Base-by-base conservation (phyloP, 2,329 filamentous ascomycete species). In the Alternaria arbusti region DNA sequence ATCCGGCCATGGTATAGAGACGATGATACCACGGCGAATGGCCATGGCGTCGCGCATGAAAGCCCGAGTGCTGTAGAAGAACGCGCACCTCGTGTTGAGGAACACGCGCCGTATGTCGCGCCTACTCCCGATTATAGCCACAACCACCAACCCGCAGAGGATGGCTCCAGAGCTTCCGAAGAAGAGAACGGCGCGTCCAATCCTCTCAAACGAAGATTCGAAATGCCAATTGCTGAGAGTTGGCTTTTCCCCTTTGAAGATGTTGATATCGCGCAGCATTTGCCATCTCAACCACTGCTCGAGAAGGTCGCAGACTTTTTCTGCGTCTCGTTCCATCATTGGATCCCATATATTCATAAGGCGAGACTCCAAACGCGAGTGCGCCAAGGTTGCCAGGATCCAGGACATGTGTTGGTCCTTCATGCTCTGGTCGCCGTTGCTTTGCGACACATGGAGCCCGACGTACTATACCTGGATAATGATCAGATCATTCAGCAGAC, bases 261-360 rank as follows among this genome's bases (percentile, higher is more conserved):
- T 11, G 45, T 73, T 17, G 70, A 77, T 23, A 70, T 74, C 45
- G 69, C 69, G 7, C 69, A 74, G 12, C 65, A 77, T 22, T 43
- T 78, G 23, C 76, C 76, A 15, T 47, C 69, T 12, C 74, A 75
- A 49, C 63, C 68, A 20, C 49, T 77, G 9, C 65, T 78, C 2
- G 32, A 70, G 40, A 76, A 73, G 44, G 57, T 77, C 8, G 72
- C 67, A 4, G 72, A 77, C 26, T 77, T 73, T 44, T 78, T 77
- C 30, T 77, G 72, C 26, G 59, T 68, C 10, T 75, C 76, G 0
- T 77, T 77, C n/a, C 76, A 78, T 61, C 76, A 78, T 47, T 78
- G 76, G 76, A 75, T 78, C 9, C 76, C 76, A 2, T 77, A 75
- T 30, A 57, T 77, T 2, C 75, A 78, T 62, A 78, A 78, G 56